Base-by-base conservation (phyloP, 2,329 filamentous ascomycete species). In the Pseudocercospora cruenta region DNA sequence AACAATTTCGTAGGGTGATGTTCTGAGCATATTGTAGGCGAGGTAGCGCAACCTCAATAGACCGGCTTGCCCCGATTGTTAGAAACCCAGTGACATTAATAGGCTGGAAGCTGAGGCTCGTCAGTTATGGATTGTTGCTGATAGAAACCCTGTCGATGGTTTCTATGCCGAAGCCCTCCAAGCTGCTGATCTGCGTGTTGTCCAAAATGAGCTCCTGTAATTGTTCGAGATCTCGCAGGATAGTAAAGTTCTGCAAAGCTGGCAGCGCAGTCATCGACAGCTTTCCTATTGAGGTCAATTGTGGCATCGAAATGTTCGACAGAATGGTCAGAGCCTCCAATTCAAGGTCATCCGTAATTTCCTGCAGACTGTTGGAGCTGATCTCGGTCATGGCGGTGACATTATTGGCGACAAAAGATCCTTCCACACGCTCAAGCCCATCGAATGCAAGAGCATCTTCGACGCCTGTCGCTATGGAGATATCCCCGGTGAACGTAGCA, bases 151-250 rank as follows among this genome's bases (percentile, higher is more conserved):
- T 36, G 28, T 31, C 26, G 54, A 58, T 58, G 21, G 53, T 57
- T 57, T 57, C 24, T 5, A 57, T 57, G 53, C 53, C 31, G 53
- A 57, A 57, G 24, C 53, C 53, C 6, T 57, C 53, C 14, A 57
- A n/a, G 8, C 21, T 26, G 53, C 19, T 36, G n/a, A 36, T 43
- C 19, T 43, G 31, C 36, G 55, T 58, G 55, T 43, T 58, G 31
- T 58, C 55, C 10, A 58, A 21, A 5, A 12, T 21, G 22, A 57
- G 26, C 21, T 21, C 24, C 5, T 9, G 21, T 10, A 57, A 21
- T 16, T 26, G 24, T 19, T 14, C 21, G 9, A 57, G 53, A 33
- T 26, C 31, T 19, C 53, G 53, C 1, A 57, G 26, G 53, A 57
- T 31, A 2, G 24, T 57, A 26, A 57, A 33, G 9, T 57, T 33